A percentile compares a stretch with the other conserved stretches of the same genome.
These are phyloP conservation scores for Coniochaeta sp. DNA, from an alignment of 2,329 filamentous ascomycete species.

Conservation along the genomic window DNA sequence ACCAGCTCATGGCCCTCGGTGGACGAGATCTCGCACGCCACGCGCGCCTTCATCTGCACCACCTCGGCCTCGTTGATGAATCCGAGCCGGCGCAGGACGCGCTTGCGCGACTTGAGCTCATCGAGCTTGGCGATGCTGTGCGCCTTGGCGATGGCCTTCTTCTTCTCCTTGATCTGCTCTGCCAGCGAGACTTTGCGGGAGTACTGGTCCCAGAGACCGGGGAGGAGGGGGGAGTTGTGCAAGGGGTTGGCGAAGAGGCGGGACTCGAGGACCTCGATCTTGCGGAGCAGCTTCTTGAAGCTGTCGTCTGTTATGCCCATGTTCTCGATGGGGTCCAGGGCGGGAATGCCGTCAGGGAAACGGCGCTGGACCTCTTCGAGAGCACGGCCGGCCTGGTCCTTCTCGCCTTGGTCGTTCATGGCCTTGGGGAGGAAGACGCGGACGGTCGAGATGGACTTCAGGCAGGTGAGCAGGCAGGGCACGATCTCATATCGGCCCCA, in stretches of 20 bases:
- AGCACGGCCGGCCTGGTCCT: conserved; percentile 58
- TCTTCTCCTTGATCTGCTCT: conserved; percentile 78
- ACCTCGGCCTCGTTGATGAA: conserved; percentile 97
- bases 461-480: conserved; percentile 76
- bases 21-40: conserved; percentile 95
- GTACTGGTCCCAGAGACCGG: conserved; percentile 83
- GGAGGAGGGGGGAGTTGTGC: conserved; percentile 80
- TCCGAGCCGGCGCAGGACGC: conserved; percentile 84
- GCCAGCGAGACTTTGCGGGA: conserved; percentile 68
- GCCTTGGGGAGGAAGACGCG: conserved; percentile 79
- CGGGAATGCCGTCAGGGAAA: conserved; percentile 86
- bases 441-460: conserved; percentile 78
- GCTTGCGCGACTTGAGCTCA: conserved; percentile 91
- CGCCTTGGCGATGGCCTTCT: conserved; percentile 79
- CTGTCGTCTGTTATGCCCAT: conserved; percentile 90
- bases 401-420: conserved; percentile 52
- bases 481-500: conserved; percentile 72
- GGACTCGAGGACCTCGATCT: conserved; percentile 95
- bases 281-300: conserved; percentile 88
- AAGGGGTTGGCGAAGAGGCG: conserved; percentile 82
- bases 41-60: conserved; percentile 92
- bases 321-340: conserved; percentile 89
- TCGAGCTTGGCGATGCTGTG: conserved; percentile 89
- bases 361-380: conserved; percentile 75
- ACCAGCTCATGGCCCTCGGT: conserved; percentile 86